Evolutionary conservation across 2,329 filamentous ascomycete species (phyloP).

Genomic region (Tolypocladium tundrense): DNA sequence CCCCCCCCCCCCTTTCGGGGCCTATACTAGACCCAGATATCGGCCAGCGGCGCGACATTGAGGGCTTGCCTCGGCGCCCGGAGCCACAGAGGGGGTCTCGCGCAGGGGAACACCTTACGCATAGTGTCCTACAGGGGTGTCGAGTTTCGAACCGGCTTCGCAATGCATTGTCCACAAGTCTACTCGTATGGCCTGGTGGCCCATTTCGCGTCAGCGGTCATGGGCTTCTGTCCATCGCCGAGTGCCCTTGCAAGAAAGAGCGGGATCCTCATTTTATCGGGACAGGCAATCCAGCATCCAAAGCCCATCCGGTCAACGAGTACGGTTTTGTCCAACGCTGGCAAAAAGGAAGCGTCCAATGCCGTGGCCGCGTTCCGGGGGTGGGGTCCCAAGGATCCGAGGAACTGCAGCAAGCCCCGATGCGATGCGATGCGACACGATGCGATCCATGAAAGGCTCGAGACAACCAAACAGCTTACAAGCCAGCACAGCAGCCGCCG

Average conservation of each 20-base stretch:
- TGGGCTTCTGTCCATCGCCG: background rate
- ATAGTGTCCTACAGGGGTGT: background rate
- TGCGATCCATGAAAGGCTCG: background rate
- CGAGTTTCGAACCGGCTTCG: constrained; percentile 1
- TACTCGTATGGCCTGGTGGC: background rate
- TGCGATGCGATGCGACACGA: constrained; percentile 3
- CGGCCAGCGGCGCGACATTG: background rate
- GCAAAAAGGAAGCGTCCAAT: background rate
- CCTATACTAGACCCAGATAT: background rate
- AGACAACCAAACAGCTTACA: background rate
- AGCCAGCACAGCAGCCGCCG: background rate
- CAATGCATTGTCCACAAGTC: constrained; percentile 1
- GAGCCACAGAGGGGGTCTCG: background rate
- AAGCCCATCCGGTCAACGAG: background rate
- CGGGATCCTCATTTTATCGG: background rate
- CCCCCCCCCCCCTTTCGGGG: too few species aligned
- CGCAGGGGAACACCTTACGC: background rate
- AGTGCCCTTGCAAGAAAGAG: background rate
- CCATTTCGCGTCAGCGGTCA: background rate
- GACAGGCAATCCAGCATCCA: background rate
- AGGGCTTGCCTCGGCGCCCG: constrained; percentile 1
- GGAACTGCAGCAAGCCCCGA: constrained; percentile 1
- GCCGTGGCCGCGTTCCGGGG: background rate
- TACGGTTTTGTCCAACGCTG: background rate
- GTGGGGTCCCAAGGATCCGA: constrained; percentile 2